Evolutionary conservation across 1,139 yeast species (phyloP), one percentile per base, ranked within the genome.

Genomic region (Meyerozyma carpophila): DNA sequence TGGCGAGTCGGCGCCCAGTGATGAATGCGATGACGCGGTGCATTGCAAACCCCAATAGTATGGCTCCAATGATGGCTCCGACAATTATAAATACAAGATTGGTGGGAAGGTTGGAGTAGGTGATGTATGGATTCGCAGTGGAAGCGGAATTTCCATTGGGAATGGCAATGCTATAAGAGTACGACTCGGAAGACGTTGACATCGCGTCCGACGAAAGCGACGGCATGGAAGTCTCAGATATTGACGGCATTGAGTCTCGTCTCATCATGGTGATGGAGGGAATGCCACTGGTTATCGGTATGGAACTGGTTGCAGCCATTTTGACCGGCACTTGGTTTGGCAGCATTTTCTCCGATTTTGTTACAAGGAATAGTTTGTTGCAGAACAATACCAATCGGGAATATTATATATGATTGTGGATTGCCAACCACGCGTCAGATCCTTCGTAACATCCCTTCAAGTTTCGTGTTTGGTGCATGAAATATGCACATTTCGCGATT

Each of bases 1-100:
- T 63, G 39, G 79, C 77, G 32, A 57, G 59, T 25, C 54, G 49
- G 36, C 54, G 50, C 31, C 62, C 61, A 9, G 55, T 46, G 27
- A 64, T 20, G 52, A 59, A 62, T 8, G 56, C 49, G 16, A 58
- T 50, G 5, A 67, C 40, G 41, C 68, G 56, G 44, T 59, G 61
- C 5, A 51, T 24, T 2, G 60, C 43, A 3, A 65, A 40, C 7
- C 56, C 47, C 9, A 61, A 37, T 4, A 70, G 46, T 2, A 63
- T 26, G 6, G 63, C 53, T 3, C 62, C 62, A 3, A 73, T 44
- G 8, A 72, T 55, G 0, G 62, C 63, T 1, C 78, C 80, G 9
- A 71, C 60, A 1, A 71, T 58, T 18, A 75, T 69, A 52, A 75
- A 75, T n/a, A 75, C 69, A 16, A 75, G 56, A 31, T 70, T 69